phyloP scores from a whole-genome alignment of 2,329 filamentous ascomycete genomes.

The Fonsecaea pugnacius region DNA sequence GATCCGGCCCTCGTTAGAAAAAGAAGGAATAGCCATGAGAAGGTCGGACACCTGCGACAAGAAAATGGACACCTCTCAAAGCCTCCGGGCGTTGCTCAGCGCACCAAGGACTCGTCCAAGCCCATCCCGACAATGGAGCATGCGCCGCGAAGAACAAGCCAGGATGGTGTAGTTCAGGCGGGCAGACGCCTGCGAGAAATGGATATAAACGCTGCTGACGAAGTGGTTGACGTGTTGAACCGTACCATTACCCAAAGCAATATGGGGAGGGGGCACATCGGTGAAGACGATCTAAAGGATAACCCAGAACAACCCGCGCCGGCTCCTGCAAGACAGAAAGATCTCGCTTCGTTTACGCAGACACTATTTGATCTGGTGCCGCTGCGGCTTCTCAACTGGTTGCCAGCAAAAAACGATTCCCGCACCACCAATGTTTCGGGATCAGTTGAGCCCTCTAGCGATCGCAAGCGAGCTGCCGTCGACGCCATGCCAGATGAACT shows the following conservation, averaged over 20 bases:
- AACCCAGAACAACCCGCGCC: not conserved
- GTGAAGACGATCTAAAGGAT: not conserved
- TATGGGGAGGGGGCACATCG: not conserved
- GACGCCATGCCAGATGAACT: not conserved
- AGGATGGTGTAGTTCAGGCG: constrained; percentile 24
- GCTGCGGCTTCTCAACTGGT: constrained; percentile 53
- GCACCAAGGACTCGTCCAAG: constrained; percentile 17
- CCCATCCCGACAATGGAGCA: constrained; percentile 6
- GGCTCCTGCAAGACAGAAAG: constrained; percentile 42
- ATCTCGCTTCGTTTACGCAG: constrained; percentile 66
- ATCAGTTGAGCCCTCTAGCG: not conserved
- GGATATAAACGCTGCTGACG: constrained; percentile 8
- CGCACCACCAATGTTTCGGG: constrained; percentile 33
- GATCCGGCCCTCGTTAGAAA: constrained; percentile 28
- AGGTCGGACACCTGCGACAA: constrained; percentile 8
- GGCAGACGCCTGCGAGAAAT: constrained; percentile 19
- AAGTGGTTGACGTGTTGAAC: constrained; percentile 16
- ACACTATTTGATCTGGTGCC: constrained; percentile 57
- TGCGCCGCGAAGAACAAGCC: constrained; percentile 14
- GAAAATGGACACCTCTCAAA: constrained; percentile 22
- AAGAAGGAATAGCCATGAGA: constrained; percentile 29
- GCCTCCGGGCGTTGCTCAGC: not conserved
- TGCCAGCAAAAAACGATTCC: constrained; percentile 43
- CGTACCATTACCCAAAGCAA: not conserved
- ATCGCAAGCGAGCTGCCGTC: not conserved